phyloP scores from a whole-genome alignment of 768 basidiomycete species.

The Pisolithus orientalis region DNA sequence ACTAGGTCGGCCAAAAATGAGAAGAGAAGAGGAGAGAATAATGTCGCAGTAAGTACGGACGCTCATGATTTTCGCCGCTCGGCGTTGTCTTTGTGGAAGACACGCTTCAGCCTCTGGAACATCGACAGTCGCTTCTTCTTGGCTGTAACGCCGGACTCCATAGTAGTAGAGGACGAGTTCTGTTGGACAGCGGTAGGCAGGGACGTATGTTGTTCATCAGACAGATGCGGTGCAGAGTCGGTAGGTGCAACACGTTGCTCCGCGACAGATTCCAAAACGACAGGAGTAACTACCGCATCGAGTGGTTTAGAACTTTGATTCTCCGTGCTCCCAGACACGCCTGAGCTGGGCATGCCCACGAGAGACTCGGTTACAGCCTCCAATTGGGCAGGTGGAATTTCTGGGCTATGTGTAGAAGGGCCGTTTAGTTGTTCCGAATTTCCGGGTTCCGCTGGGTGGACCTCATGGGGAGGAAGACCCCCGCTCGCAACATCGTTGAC shows the following conservation, averaged over 20 bases:
- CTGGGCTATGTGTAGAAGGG: slow-evolving; percentile 18
- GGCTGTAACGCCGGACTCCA: slow-evolving; percentile 30
- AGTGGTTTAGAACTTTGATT: no score
- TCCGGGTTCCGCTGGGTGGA: not conserved
- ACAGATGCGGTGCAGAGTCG: not conserved
- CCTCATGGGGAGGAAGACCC: slow-evolving; percentile 7
- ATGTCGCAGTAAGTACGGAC: slow-evolving; percentile 1
- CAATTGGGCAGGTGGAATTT: slow-evolving; percentile 1
- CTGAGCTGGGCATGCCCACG: no score
- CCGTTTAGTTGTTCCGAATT: not conserved
- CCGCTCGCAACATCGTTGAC: slow-evolving; percentile 36
- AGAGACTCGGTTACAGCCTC: not conserved
- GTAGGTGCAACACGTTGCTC: not conserved
- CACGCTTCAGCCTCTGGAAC: slow-evolving; percentile 44
- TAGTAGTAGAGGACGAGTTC: slow-evolving; percentile 20
- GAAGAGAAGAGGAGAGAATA: not conserved
- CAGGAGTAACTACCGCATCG: no score
- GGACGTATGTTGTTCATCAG: not conserved
- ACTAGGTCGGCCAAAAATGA: not conserved
- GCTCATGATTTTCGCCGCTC: slow-evolving; percentile 28
- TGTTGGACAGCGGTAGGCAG: not conserved
- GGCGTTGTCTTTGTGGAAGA: slow-evolving; percentile 47
- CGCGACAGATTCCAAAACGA: no score
- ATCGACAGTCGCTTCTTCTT: slow-evolving; percentile 49
- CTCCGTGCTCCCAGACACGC: no score